phyloP scores from a whole-genome alignment of 208 protist genomes.

The Leishmania braziliensis region DNA sequence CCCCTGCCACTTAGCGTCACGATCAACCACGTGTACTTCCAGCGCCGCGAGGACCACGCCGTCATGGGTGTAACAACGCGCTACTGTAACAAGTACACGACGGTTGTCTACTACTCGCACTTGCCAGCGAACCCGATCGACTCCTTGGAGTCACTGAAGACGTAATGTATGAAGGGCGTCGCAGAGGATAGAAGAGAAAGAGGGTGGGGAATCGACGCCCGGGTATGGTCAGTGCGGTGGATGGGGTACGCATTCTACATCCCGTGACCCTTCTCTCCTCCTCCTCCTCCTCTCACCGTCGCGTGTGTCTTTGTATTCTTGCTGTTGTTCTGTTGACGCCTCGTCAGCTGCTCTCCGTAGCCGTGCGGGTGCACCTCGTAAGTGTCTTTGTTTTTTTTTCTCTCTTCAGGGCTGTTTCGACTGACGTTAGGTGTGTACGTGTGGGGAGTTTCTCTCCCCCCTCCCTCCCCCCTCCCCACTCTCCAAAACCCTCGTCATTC shows the following conservation, averaged over 20 bases:
- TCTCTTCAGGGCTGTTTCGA: neutral
- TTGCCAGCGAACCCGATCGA: slow-evolving; percentile 36
- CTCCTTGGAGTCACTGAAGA: slow-evolving; percentile 19
- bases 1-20: slow-evolving; percentile 89
- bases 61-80: slow-evolving; percentile 89
- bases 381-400: neutral
- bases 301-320: neutral
- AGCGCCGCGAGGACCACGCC: slow-evolving; percentile 84
- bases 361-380: neutral
- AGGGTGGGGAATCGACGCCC: neutral
- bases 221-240: neutral
- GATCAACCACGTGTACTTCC: slow-evolving; percentile 94
- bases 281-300: neutral
- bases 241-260: neutral
- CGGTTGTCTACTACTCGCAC: slow-evolving; percentile 88
- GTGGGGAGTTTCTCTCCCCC: neutral
- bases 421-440: neutral
- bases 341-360: neutral
- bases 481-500: neutral
- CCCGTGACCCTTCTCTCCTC: neutral
- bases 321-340: neutral
- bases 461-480: neutral
- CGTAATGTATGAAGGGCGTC: neutral
- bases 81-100: slow-evolving; percentile 91
- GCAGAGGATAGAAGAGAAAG: neutral